phyloP scores from a whole-genome alignment of 2,329 filamentous ascomycete species.

The Alternaria triticimaculans region DNA sequence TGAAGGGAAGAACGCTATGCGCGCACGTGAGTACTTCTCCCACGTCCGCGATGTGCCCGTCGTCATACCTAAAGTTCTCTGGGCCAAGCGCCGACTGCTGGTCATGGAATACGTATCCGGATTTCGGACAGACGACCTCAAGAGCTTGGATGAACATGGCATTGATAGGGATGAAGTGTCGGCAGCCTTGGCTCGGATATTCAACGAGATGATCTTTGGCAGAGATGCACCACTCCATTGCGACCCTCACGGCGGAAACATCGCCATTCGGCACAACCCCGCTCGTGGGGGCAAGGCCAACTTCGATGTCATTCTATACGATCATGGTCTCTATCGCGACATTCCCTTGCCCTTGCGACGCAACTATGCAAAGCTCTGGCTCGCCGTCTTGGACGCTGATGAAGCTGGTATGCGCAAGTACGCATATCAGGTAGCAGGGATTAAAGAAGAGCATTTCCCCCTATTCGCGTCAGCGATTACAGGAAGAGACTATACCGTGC shows the following conservation, averaged over 20 bases:
- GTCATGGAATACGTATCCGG: conserved; percentile 96
- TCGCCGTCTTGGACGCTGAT: conserved; percentile 91
- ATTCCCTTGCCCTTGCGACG: conserved; percentile 80
- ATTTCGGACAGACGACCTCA: conserved; percentile 84
- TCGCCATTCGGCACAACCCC: conserved; percentile 83
- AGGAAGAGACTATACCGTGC: conserved; percentile 83
- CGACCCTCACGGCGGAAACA: conserved; percentile 95
- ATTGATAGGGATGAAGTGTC: conserved; percentile 97
- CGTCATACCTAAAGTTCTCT: conserved; percentile 87
- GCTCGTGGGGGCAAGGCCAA: conserved; percentile 67
- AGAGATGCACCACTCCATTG: conserved; percentile 88
- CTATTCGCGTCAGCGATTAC: conserved; percentile 97
- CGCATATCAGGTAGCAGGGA: conserved; percentile 84
- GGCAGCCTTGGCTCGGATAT: conserved; percentile 85
- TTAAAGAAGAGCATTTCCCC: conserved; percentile 88
- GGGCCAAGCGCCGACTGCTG: conserved; percentile 85
- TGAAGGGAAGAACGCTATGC: conserved; percentile 83
- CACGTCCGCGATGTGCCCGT: conserved; percentile 77
- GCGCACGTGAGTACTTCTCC: conserved; percentile 81
- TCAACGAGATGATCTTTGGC: conserved; percentile 99
- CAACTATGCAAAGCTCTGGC: conserved; percentile 95
- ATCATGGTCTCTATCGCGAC: conserved; percentile 94
- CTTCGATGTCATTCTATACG: conserved; percentile 95
- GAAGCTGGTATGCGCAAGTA: conserved; percentile 86
- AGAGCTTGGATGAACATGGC: conserved; percentile 80